Base-by-base conservation (phyloP, 208 protist genomes). In the Acanthamoeba triangularis region DNA sequence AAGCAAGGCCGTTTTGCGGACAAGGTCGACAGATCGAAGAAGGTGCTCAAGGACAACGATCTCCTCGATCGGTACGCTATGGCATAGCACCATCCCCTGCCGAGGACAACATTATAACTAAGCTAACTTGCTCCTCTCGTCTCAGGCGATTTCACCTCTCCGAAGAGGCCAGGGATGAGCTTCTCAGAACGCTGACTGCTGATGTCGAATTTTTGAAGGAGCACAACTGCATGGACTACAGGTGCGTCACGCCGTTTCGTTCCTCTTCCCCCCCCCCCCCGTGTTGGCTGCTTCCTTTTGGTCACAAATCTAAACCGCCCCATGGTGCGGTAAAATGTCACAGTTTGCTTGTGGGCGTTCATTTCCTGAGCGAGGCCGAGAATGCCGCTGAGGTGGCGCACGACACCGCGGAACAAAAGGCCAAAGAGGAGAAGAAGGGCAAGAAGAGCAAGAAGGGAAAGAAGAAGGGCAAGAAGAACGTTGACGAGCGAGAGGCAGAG, bases 151-250 rank as follows among this genome's bases (percentile, higher is more conserved):
- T 87, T 61, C 33, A 54, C 35, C 33, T 92, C 13, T 67, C 54
- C 56, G 41, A 92, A 14, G 63, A 92, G 33, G 59, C 63, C 23
- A 23, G 85, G 63, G 85, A 74, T 2, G 10, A 74, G 33, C 35
- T 92, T 11, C 54, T 92, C 30, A 23, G 41, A 28, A 67, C 54
- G 23, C 59, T 92, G 8, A 92, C 44, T 33, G 85, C n/a, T 6
- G 85, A 92, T 33, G 85, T 92, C 8, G 59, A 92, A 74, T 92
- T 92, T 74, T 74, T 92, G 59, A 92, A 92, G 63, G 37, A 23
- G 5, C 85, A 92, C 85, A 92, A 92, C 59, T 92, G 85, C n/a
- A 92, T 92, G 85, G 85, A 92, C 59, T 92, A 92, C 85, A 91
- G 76, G 76, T 85, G 20, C 20, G 41, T 7, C 25, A 2, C 16